Evolutionary conservation across 805 yeast genomes (phyloP), one percentile per base, ranked within the genome.

Genomic region (Saturnispora diversa): DNA sequence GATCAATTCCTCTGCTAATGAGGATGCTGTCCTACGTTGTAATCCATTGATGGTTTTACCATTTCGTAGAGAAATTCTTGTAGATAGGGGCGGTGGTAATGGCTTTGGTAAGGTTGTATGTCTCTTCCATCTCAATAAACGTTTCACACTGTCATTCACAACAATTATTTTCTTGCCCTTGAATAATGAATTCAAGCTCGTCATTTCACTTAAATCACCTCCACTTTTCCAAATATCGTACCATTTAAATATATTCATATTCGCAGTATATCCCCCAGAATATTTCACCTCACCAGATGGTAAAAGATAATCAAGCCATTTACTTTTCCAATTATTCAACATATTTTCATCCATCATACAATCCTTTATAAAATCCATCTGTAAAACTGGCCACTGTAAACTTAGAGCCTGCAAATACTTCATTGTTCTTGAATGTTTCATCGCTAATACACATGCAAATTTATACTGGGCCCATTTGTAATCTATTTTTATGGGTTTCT

Each of bases 311-410:
- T 69, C 62, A 3, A 57, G 58, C 74, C 90, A 73, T 19, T 56
- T 45, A 1, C 52, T 44, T 4, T 66, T 40, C 59, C 42, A 66
- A 37, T 22, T 44, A 22, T 2, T 49, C 42, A 35, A 24, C 15
- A 38, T 22, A 6, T 27, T 22, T 1, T 45, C 40, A 22, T 43
- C 32, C 2, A 52, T 47, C 2, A 73, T 50, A 42, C 80, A 69
- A 43, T 78, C 80, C 5, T 57, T 54, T 3, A 85, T 62, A 48
- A 72, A 86, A 7, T 59, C 53, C 42, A 72, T 70, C 3, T 84
- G 77, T 23, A 87, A 52, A 15, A 83, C 70, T 2, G 97, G 97
- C 95, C 95, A 86, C 2, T 90, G 88, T 32, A 86, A 54, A 0
- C 90, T 84, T 13, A 86, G 56, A 2, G 81, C 76, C 52, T 84